A percentile compares a stretch with the other conserved stretches of the same genome.
These are phyloP conservation scores for Phytophthora fragariae DNA, from an alignment of 352 stramenopile genomes.

Conservation along the genomic window DNA sequence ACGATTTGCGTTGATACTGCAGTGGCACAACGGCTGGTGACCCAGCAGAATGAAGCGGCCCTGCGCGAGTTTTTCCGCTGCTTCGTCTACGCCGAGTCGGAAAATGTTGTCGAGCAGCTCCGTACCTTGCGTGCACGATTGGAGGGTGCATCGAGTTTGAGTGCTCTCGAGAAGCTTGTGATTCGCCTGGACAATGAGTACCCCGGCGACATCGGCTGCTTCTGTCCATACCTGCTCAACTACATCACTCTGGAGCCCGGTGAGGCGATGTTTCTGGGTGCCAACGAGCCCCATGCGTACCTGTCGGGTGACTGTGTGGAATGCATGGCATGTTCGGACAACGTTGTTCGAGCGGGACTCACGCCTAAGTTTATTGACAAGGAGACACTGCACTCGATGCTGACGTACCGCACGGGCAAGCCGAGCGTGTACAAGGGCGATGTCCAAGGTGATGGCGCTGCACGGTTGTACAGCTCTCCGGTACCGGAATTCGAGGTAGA, in stretches of 20 bases:
- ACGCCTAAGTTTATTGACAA: constrained; percentile 99
- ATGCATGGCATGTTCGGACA: constrained; percentile 99
- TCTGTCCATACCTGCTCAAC: constrained; percentile 99
- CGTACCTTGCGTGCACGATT: constrained; percentile 83
- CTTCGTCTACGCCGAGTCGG: constrained; percentile 80
- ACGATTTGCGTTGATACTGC: constrained; percentile 8
- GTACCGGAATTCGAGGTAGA: constrained; percentile 94
- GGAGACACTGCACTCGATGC: constrained; percentile 96
- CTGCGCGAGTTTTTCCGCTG: constrained; percentile 79
- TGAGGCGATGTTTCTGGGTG: constrained; percentile 97
- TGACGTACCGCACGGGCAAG: constrained; percentile 92
- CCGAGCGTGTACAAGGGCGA: constrained; percentile 43
- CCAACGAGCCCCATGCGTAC: constrained; percentile 99
- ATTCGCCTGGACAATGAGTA: constrained; percentile 95
- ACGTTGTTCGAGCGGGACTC: constrained; percentile 98
- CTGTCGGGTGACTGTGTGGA: constrained; percentile 96
- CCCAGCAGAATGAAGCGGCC: constrained; percentile 45
- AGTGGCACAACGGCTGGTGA: constrained; percentile 51
- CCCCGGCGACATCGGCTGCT: constrained; percentile 96
- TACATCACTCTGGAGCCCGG: constrained; percentile 96
- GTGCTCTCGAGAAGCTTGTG: constrained; percentile 80
- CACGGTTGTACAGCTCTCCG: constrained; percentile 90
- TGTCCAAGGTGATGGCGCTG: constrained; percentile 43
- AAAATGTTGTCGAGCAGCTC: constrained; percentile 79
- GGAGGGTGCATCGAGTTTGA: constrained; percentile 38